phyloP scores from a whole-genome alignment of 495 filamentous ascomycete genomes.

The Platismatia glauca region DNA sequence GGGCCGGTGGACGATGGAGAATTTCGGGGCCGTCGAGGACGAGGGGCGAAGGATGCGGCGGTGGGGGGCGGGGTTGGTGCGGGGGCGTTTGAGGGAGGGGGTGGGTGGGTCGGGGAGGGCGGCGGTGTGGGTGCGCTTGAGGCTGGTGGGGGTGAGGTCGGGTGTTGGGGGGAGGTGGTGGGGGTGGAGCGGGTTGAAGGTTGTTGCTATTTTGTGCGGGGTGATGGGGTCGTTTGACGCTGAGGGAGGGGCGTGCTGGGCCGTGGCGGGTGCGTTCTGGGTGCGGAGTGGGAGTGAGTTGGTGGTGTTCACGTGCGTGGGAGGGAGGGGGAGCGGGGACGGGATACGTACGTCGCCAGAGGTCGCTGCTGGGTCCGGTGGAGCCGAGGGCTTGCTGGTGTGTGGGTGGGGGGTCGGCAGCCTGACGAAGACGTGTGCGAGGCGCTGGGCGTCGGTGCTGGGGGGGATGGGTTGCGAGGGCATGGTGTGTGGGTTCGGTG shows the following conservation, averaged over 20 bases:
- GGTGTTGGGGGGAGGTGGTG: slow-evolving; percentile 2
- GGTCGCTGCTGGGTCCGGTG: not conserved
- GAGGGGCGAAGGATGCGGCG: not conserved
- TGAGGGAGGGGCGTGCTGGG: not conserved
- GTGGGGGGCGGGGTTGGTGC: not conserved
- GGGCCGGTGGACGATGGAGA: not conserved
- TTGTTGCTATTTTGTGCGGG: not conserved
- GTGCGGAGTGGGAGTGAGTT: not conserved
- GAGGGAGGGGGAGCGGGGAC: not conserved
- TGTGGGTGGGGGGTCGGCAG: not conserved
- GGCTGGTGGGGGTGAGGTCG: not conserved
- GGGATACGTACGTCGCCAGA: not conserved
- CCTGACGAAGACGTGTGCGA: not conserved
- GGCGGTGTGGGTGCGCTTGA: slow-evolving; percentile 1
- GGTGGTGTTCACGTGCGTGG: not conserved
- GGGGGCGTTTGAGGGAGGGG: not conserved
- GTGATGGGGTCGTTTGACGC: not conserved
- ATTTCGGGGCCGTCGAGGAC: slow-evolving; percentile 1
- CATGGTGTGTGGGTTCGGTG: not conserved
- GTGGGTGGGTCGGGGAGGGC: not conserved
- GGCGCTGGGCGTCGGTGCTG: not conserved
- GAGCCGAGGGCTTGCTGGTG: not conserved
- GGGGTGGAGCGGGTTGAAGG: not conserved
- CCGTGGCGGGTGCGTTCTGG: not conserved
- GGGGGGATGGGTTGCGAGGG: not conserved